Evolutionary conservation across 2,329 filamentous ascomycete species (phyloP).

Genomic region (Calonectria pseudoturangicola): DNA sequence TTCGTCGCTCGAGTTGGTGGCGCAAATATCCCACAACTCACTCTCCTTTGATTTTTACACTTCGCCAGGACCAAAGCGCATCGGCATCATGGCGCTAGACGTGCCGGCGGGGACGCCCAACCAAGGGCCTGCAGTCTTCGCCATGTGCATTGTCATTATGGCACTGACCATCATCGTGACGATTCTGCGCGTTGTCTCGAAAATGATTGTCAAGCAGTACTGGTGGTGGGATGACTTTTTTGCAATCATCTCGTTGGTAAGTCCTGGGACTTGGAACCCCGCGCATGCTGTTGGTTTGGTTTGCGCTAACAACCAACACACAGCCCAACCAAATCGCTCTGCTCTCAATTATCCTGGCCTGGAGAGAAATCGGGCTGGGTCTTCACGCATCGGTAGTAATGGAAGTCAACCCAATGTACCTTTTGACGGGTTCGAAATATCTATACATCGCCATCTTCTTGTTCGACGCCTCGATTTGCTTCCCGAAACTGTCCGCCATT

Average conservation of each 20-base stretch:
- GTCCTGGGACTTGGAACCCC: background rate
- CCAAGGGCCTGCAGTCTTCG: conserved; percentile 15
- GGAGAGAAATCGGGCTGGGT: conserved; percentile 15
- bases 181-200: background rate
- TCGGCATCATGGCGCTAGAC: background rate
- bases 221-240: conserved; percentile 27
- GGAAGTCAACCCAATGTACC: conserved; percentile 7
- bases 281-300: background rate
- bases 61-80: background rate
- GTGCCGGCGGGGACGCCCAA: conserved; percentile 19
- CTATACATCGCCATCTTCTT: conserved; percentile 23
- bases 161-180: background rate
- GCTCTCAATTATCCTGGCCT: background rate
- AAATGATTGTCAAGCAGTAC: conserved; percentile 8
- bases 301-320: background rate
- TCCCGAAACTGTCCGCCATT: conserved; percentile 7
- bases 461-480: conserved; percentile 11
- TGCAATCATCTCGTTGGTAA: conserved; percentile 17
- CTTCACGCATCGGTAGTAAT: background rate
- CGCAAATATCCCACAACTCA: background rate
- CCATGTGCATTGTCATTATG: conserved; percentile 17
- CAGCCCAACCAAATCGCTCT: conserved; percentile 5
- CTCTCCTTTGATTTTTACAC: background rate
- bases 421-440: conserved; percentile 6
- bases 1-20: background rate